Base-by-base conservation (phyloP, 306 rosid species). In the Hippophae gyantsensis region DNA sequence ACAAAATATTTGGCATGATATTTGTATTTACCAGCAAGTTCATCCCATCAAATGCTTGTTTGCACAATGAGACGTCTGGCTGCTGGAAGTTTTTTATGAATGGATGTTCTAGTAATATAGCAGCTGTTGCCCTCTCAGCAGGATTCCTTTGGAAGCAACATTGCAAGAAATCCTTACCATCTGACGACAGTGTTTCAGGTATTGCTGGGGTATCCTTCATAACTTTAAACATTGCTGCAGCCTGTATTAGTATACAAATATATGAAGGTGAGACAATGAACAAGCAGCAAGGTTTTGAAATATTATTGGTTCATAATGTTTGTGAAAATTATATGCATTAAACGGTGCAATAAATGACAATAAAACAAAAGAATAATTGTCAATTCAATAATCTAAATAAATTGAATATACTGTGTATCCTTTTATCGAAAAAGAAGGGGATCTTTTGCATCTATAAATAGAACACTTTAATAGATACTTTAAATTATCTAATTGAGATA, bases 151-250 rank as follows among this genome's bases (percentile, higher is more conserved):
- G 81, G 64, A 93, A 93, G 85, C 97, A 93, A 53, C 83, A 83
- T 64, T 79, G 79, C 59, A 88, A 72, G 76, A 93, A 93, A 63
- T 93, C 95, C 73, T 80, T 93, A 13, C 90, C 95, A 63, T 80
- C 99, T 3, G 61, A 9, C 42, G 99, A 93, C 69, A 93, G 80
- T 27, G 86, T 64, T 65, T 88, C 97, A 10, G 99, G 99, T 65
- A 88, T 78, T 45, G 95, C 72, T 60, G 97, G 99, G 7, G 77
- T 70, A 62, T 93, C 99, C 71, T 32, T 86, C 84, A 86, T 75
- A 56, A 88, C 95, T 86, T 93, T 93, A 76, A 93, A 86, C 99
- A 93, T 73, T 46, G 99, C 95, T 54, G 99, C 99, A 6, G 99
- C 98, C 98, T 92, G 77, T 74, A 77, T 69, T 63, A 42, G 65